Conservation (phyloP, 768 basidiomycete genomes). For the Pleurotus salmoneostramineus region DNA sequence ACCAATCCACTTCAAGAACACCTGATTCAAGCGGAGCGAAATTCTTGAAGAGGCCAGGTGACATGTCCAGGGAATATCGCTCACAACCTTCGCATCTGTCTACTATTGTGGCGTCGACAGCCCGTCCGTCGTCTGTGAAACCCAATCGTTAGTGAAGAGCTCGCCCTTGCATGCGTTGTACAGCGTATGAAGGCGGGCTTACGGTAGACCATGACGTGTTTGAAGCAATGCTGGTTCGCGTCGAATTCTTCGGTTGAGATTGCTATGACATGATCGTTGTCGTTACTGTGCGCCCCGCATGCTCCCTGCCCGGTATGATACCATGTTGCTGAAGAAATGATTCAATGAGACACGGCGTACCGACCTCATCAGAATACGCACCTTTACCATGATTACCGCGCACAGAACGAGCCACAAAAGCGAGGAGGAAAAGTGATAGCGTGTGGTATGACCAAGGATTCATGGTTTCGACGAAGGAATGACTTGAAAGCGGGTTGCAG, state of each 20-base stretch:
- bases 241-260: not conserved
- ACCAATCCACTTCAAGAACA: not conserved
- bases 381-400: not conserved
- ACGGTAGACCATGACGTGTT: not conserved
- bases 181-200: not conserved
- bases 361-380: not conserved
- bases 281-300: not conserved
- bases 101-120: not conserved
- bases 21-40: conserved; percentile 1
- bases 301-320: not conserved
- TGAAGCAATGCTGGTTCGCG: not conserved
- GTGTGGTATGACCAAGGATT: too few relatives aligned
- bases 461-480: too few relatives aligned
- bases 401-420: not conserved
- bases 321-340: not conserved
- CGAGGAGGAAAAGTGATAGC: too few relatives aligned
- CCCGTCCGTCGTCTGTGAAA: not conserved
- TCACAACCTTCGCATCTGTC: conserved; percentile 5
- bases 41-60: conserved; percentile 3
- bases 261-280: not conserved
- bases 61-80: not conserved
- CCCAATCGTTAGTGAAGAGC: not conserved
- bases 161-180: not conserved
- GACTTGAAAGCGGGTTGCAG: too few relatives aligned
- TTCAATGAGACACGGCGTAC: not conserved